Evolutionary conservation across 805 yeast genomes (phyloP), one percentile per base, ranked within the genome.

Genomic region (Wickerhamomyces pijperi): DNA sequence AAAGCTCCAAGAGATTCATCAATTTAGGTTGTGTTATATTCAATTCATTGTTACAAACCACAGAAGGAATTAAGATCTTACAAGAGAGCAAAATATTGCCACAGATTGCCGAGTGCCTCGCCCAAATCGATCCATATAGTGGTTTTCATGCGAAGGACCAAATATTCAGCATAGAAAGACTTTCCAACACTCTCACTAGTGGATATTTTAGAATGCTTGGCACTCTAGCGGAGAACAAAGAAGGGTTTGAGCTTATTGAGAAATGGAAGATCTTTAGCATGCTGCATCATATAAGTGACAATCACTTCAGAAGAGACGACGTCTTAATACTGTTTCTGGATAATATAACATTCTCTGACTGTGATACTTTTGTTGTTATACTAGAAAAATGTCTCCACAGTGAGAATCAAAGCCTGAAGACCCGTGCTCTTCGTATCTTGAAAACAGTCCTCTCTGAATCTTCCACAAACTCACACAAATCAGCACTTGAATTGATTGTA

Each of bases 201-300:
- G 97, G 96, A 0, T 90, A 88, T 55, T 72, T 92, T 45, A 71
- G 74, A 42, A 72, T 90, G 52, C 58, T 92, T 11, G 96, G 96
- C 0, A 76, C 78, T 0, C 59, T 92, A 15, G 74, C 87, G 3
- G 60, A 68, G 2, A 67, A 72, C 31, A 53, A 61, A 0, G 66
- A 70, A 36, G 98, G 98, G 1, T 57, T 83, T 19, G 66, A 66
- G 34, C 65, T 90, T 47, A 55, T 92, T 42, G 82, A 77, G 37
- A 77, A 82, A 44, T 84, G 95, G 92, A 82, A 87, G 48, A 70
- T 90, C 42, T 84, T 85, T 59, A 87, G 80, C 41, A 77, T 84
- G 59, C 65, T 87, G 38, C 79, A 82, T 49, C 84, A 84, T 48
- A 72, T 87, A 39, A 67, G 82, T 15, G 69, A 69, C 43, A 70